Conservation (phyloP, 208 protist genomes). For the Trypanosoma rangeli region DNA sequence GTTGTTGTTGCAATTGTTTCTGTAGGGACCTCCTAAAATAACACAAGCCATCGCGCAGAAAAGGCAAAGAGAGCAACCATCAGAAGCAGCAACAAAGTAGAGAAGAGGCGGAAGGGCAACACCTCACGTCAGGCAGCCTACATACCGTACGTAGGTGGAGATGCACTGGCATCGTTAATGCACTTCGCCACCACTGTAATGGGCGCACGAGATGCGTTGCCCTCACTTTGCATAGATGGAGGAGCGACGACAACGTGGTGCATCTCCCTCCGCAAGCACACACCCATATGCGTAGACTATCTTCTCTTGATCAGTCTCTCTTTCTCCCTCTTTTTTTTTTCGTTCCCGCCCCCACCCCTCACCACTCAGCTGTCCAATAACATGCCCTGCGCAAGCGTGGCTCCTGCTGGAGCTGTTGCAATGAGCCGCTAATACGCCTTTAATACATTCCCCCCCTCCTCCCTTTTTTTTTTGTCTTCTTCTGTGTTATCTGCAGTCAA, state of each 20-base stretch:
- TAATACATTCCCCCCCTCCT: too few species aligned
- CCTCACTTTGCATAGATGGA: too few species aligned
- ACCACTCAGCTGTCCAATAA: neutral
- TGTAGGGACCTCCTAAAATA: neutral
- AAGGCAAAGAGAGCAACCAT: neutral
- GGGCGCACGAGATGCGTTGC: too few species aligned
- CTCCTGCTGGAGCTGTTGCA: too few species aligned
- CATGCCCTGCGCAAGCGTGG: too few species aligned
- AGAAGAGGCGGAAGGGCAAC: neutral
- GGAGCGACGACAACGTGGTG: neutral
- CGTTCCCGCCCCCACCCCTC: neutral
- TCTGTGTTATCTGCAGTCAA: neutral
- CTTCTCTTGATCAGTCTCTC: too few species aligned
- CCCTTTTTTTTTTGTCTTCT: too few species aligned
- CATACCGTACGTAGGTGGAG: too few species aligned
- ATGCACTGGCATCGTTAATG: too few species aligned
- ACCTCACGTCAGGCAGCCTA: too few species aligned
- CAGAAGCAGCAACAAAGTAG: neutral
- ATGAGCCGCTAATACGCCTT: too few species aligned
- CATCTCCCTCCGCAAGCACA: neutral
- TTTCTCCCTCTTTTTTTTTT: neutral
- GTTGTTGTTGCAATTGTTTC: neutral
- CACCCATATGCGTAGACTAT: neutral
- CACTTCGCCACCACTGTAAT: too few species aligned
- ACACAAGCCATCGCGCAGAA: neutral